phyloP scores from a whole-genome alignment of 257 asterid species.

The Solanum ahanhuiri region DNA sequence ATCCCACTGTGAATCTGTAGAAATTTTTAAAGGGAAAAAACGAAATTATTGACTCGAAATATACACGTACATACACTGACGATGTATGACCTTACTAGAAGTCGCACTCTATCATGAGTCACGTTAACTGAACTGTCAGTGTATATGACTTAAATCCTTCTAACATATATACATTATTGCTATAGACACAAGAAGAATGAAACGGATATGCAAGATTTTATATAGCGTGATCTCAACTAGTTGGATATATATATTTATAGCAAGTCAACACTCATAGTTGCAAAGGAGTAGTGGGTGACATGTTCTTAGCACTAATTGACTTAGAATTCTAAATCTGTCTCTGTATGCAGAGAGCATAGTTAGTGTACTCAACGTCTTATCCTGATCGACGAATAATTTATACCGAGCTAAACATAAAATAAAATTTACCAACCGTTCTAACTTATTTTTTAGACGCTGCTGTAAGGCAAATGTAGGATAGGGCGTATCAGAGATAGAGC shows the following conservation, averaged over 20 bases:
- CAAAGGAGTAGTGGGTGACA: neutral
- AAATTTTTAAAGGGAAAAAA: neutral
- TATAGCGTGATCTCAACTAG: neutral
- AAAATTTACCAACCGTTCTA: neutral
- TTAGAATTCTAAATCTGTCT: neutral
- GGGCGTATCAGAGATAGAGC: neutral
- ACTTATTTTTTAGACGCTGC: neutral
- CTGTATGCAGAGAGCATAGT: neutral
- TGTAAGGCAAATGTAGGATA: neutral
- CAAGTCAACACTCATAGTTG: neutral
- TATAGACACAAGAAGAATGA: neutral
- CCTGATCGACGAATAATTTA: neutral
- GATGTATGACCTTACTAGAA: neutral
- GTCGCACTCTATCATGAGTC: neutral
- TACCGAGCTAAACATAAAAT: no score
- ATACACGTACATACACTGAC: neutral
- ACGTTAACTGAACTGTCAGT: neutral
- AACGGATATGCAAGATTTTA: neutral
- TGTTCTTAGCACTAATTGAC: neutral
- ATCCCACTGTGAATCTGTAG: slow-evolving; percentile 53
- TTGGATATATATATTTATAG: neutral
- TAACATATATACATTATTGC: neutral
- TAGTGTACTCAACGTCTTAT: neutral
- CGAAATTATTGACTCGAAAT: neutral
- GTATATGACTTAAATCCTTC: neutral